These are phyloP conservation scores for Tranzscheliella williamsii DNA, from an alignment of 1,284 basidiomycete species.

Conservation along the genomic window DNA sequence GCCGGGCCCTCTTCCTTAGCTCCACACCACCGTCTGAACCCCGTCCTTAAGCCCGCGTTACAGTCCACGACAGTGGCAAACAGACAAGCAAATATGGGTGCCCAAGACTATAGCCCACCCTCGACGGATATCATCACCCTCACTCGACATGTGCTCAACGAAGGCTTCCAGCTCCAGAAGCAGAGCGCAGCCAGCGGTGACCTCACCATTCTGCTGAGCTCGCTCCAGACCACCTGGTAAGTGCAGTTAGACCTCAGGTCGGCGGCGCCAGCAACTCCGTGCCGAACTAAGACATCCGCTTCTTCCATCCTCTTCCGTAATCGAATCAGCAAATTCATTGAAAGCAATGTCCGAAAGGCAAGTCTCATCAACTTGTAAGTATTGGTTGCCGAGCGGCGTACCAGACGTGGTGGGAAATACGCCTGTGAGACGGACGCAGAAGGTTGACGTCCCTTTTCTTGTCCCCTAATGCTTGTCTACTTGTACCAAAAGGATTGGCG, in stretches of 20 bases:
- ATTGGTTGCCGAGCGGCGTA: no score
- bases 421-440: no score
- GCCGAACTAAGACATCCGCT: background rate
- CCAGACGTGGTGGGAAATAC: no score
- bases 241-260: conserved; percentile 1
- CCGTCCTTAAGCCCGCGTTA: no score
- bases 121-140: conserved; percentile 59
- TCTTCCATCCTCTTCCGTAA: background rate
- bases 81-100: conserved; percentile 38
- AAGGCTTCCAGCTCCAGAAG: conserved; percentile 43
- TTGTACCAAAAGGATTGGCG: conserved; percentile 72
- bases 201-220: conserved; percentile 88
- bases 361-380: conserved; percentile 93
- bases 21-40: no score
- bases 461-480: background rate
- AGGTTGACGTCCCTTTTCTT: conserved; percentile 2
- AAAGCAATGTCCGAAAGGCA: conserved; percentile 94
- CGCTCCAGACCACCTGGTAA: conserved; percentile 77
- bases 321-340: conserved; percentile 77
- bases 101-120: conserved; percentile 47
- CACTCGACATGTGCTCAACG: conserved; percentile 57
- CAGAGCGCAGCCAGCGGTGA: conserved; percentile 69
- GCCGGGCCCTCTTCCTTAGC: no score
- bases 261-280: background rate
- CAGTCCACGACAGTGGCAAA: no score